Evolutionary conservation across 768 basidiomycete species (phyloP).

Genomic region (Mycena indigotica): DNA sequence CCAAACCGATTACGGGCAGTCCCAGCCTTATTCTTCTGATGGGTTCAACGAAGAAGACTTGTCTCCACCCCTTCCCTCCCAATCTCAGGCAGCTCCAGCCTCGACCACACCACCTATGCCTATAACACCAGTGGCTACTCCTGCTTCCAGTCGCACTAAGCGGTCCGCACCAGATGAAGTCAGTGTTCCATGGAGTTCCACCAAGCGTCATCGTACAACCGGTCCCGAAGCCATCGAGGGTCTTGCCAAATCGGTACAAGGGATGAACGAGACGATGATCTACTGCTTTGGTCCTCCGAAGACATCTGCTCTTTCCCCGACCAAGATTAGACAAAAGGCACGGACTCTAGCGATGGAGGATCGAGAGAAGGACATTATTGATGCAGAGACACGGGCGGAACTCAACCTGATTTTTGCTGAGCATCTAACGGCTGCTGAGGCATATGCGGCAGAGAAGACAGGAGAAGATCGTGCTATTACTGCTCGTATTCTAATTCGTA

Average conservation of each 20-base stretch:
- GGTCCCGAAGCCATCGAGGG: background rate
- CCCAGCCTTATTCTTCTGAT: too few species aligned
- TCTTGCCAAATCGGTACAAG: background rate
- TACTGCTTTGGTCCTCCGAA: background rate
- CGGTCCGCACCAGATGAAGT: background rate
- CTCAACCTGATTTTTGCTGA: background rate
- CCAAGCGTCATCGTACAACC: background rate
- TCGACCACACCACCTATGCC: background rate
- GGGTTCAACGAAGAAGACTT: too few species aligned
- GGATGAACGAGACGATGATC: background rate
- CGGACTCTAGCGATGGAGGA: background rate
- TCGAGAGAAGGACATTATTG: background rate
- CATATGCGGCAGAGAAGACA: background rate
- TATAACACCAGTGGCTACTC: background rate
- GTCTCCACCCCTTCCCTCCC: background rate
- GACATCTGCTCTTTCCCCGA: background rate
- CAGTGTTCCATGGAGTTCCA: background rate
- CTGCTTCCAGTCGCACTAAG: background rate
- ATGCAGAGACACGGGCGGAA: background rate
- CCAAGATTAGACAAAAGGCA: background rate
- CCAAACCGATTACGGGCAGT: too few species aligned
- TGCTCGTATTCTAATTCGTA: background rate
- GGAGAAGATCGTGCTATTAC: background rate
- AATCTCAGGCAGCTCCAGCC: background rate
- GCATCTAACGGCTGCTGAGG: background rate